Base-by-base conservation (phyloP, 495 filamentous ascomycete species). In the Pseudoneurospora amorphoporcata region DNA sequence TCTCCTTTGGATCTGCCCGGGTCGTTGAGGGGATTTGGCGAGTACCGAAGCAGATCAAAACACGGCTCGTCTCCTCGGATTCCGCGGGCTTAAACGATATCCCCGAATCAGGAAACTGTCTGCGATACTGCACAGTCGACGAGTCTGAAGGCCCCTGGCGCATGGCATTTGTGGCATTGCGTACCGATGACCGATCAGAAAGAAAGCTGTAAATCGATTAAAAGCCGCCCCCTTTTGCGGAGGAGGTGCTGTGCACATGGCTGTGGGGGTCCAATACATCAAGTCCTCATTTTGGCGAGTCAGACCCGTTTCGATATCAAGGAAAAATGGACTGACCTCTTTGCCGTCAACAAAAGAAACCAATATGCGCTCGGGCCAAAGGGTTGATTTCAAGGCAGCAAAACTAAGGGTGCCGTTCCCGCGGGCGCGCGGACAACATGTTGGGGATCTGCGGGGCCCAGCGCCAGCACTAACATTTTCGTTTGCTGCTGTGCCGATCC, bases 371-470 rank as follows among this genome's bases (percentile, higher is more conserved):
- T 68, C 68, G 71, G 71, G 68, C 53, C 71, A 72, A 39, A 69
- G 53, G 69, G 41, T 70, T 41, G 32, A 40, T 17, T 19, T 19
- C 17, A 43, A 23, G 38, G 70, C 43, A 68, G 68, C 29, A 72
- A 9, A 69, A 58, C 19, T 39, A 8, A 73, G 32, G 45, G 12
- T 58, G 40, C 14, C 39, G 38, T 41, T 42, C 65, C 69, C 71
- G 65, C 70, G 14, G 69, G 32, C 73, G 72, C 73, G 72, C 80
- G 80, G 80, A 78, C 78, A 81, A 80, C 68, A 70, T 79, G 81
- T 82, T 82, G 81, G 81, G 81, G 81, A 82, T 80, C 76, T 82
- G 81, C 81, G 81, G 79, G 79, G 77, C 77, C 74, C 43, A 73
- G 69, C 72, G 65, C 75, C 69, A 73, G 77, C 77, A 71, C 76